Percentiles rank a stretch among this genome's conserved stretches.
phyloP scores from a whole-genome alignment of 208 protist species.

The Leishmania guyanensis region DNA sequence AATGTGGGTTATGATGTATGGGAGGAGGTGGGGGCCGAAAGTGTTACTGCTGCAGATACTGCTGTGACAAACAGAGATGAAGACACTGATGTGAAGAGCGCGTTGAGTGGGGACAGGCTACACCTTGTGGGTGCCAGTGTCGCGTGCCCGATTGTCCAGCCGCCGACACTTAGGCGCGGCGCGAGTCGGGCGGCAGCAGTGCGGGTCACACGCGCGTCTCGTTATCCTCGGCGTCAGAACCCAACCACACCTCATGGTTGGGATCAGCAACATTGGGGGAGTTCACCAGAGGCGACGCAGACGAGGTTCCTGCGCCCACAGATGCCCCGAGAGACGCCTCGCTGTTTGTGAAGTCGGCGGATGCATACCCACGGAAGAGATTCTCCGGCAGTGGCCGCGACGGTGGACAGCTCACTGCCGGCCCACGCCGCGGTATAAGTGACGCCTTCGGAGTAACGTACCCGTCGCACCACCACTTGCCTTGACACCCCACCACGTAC shows the following conservation, averaged over 20 bases:
- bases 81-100: not conserved
- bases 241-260: not conserved
- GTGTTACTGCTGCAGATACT: not conserved
- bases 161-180: too few species aligned
- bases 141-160: not conserved
- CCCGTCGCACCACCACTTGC: slow-evolving; percentile 68
- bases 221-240: not conserved
- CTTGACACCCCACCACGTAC: slow-evolving; percentile 45
- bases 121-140: not conserved
- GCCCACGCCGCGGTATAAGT: slow-evolving; percentile 48
- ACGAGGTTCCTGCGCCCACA: not conserved
- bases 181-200: not conserved
- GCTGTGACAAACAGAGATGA: not conserved
- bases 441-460: slow-evolving; percentile 38
- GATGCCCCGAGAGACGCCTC: not conserved
- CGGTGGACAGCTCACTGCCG: slow-evolving; percentile 37
- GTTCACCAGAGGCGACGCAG: not conserved
- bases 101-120: not conserved
- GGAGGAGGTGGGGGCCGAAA: not conserved
- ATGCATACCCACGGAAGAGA: slow-evolving; percentile 63
- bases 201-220: not conserved
- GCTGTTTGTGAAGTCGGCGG: slow-evolving; percentile 52
- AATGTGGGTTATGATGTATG: not conserved
- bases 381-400: slow-evolving; percentile 42
- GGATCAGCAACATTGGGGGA: not conserved